Evolutionary conservation across 768 basidiomycete genomes (phyloP).

Genomic region (Serendipita vermifera): DNA sequence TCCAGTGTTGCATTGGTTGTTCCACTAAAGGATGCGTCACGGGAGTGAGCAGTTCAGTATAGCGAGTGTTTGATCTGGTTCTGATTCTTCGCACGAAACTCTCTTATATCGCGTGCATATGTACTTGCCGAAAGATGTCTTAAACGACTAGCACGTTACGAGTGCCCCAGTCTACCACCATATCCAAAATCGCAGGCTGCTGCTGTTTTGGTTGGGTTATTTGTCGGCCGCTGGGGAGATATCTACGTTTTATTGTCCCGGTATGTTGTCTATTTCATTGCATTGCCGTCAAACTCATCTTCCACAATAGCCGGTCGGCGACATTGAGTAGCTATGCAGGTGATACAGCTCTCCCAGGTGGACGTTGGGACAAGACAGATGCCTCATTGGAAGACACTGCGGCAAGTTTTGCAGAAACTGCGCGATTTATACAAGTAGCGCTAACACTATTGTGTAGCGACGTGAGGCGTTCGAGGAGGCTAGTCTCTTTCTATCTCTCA

Average conservation of each 20-base stretch:
- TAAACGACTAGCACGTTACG: neutral
- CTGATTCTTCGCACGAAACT: neutral
- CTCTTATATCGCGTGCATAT: neutral
- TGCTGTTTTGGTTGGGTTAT: constrained; percentile 72
- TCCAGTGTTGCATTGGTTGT: constrained; percentile 1
- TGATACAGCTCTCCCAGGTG: constrained; percentile 81
- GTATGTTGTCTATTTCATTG: constrained; percentile 26
- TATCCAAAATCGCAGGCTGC: constrained; percentile 50
- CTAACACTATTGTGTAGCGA: constrained; percentile 34
- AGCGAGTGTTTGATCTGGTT: neutral
- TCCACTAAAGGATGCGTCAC: neutral
- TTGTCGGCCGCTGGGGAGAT: constrained; percentile 72
- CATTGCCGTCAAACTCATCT: neutral
- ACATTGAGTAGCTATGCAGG: constrained; percentile 67
- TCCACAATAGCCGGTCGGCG: constrained; percentile 47
- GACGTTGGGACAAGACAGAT: constrained; percentile 62
- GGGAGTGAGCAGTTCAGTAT: neutral
- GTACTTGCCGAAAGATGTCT: neutral
- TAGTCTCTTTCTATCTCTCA: constrained; percentile 9
- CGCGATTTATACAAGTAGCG: neutral
- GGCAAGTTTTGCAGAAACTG: constrained; percentile 31
- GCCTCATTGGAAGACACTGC: constrained; percentile 64
- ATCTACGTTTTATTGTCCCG: constrained; percentile 74
- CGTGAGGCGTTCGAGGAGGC: constrained; percentile 90
- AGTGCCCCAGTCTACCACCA: constrained; percentile 18